phyloP scores from a whole-genome alignment of 805 yeast species.

The Scheffersomyces spartinae region DNA sequence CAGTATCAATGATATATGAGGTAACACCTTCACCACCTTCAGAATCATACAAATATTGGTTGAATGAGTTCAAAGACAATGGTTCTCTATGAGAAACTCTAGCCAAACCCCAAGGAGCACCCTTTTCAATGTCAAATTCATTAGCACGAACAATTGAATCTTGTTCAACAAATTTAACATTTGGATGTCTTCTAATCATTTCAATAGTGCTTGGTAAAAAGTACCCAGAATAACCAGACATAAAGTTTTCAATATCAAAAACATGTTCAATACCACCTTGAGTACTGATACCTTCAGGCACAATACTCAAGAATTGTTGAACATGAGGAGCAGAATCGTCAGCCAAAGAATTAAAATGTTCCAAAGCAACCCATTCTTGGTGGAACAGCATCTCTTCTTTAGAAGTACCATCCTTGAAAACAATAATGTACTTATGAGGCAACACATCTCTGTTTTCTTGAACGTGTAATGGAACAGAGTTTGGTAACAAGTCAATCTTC shows the following conservation, averaged over 20 bases:
- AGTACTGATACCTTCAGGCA: slow-evolving; percentile 6
- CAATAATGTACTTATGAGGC: slow-evolving; percentile 74
- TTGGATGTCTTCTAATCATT: slow-evolving; percentile 53
- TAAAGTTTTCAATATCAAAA: slow-evolving; percentile 44
- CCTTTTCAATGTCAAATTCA: slow-evolving; percentile 58
- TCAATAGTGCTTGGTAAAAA: slow-evolving; percentile 70
- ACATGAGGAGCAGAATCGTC: slow-evolving; percentile 9
- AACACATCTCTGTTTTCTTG: slow-evolving; percentile 38
- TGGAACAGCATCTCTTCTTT: slow-evolving; percentile 51
- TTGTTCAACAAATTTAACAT: slow-evolving; percentile 58
- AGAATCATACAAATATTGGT: slow-evolving; percentile 60
- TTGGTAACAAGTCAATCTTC: slow-evolving; percentile 6
- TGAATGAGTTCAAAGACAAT: slow-evolving; percentile 55
- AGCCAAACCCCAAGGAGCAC: slow-evolving; percentile 93
- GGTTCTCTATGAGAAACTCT: slow-evolving; percentile 77
- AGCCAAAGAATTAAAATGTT: slow-evolving; percentile 29
- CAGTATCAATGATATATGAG: slow-evolving; percentile 84
- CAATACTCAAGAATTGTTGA: slow-evolving; percentile 6
- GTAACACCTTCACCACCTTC: slow-evolving; percentile 78
- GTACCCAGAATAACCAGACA: slow-evolving; percentile 78
- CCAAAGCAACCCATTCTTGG: slow-evolving; percentile 48
- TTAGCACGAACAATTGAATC: slow-evolving; percentile 62
- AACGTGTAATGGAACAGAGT: slow-evolving; percentile 37
- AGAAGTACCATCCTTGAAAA: slow-evolving; percentile 57
- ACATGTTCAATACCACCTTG: slow-evolving; percentile 47